Percentiles rank a stretch among this genome's conserved stretches.
Conservation (phyloP, 2,329 filamentous ascomycete genomes). For the Diaporthe sp. region DNA sequence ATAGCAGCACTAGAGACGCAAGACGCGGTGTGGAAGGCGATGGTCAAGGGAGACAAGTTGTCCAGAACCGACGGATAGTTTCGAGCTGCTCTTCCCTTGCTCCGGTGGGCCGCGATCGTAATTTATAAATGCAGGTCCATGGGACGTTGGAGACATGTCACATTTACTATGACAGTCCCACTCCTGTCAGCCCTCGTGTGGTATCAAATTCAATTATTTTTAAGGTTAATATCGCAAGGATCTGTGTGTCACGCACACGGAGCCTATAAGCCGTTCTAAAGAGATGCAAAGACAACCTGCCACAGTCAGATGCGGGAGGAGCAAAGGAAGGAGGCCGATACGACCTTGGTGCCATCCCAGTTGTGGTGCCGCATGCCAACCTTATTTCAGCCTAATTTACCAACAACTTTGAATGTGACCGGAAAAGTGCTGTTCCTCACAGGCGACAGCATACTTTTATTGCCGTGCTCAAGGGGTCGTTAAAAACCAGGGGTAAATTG, state of each 20-base stretch:
- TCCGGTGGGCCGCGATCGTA: background rate
- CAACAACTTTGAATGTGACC: background rate
- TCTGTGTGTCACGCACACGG: background rate
- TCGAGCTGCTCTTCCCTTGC: background rate
- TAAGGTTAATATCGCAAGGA: background rate
- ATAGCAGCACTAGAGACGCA: background rate
- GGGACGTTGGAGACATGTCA: background rate
- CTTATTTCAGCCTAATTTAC: background rate
- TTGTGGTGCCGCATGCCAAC: background rate
- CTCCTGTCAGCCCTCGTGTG: background rate
- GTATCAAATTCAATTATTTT: background rate
- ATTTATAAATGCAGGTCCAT: background rate
- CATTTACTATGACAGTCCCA: background rate
- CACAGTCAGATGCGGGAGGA: background rate
- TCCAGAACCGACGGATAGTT: background rate
- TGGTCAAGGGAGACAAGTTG: background rate
- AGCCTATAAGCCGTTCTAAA: slow-evolving; percentile 6
- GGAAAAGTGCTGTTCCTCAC: background rate
- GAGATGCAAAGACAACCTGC: background rate
- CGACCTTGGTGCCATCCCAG: background rate
- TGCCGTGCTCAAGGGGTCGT: background rate
- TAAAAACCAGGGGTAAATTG: background rate
- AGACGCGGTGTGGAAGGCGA: background rate
- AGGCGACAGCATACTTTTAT: slow-evolving; percentile 3
- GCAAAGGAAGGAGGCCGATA: background rate